Conservation (phyloP, 306 rosid species). For the Cucumis melo region DNA sequence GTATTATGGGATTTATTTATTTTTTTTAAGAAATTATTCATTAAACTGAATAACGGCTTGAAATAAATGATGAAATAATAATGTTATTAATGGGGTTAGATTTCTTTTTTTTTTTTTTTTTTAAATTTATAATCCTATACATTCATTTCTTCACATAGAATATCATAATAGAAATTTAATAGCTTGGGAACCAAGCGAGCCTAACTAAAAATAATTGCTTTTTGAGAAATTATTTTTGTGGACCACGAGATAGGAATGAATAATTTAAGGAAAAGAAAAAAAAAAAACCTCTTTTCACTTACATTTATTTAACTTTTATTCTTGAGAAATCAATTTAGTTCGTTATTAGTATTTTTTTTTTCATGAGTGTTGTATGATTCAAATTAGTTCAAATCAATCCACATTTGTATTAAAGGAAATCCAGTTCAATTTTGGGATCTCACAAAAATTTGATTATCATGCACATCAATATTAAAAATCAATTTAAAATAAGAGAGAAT, state of each 20-base stretch:
- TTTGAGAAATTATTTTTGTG: not conserved
- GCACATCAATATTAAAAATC: no score
- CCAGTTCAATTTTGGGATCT: no score
- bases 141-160: not conserved
- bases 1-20: no score
- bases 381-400: no score
- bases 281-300: not conserved
- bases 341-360: not conserved
- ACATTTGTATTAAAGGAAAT: no score
- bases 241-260: not conserved
- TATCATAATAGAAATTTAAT: not conserved
- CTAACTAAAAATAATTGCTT: not conserved
- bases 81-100: not conserved
- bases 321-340: not conserved
- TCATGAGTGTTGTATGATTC: not conserved
- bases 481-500: no score
- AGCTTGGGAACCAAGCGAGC: not conserved
- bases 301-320: not conserved
- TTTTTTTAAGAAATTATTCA: not conserved
- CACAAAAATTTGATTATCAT: no score
- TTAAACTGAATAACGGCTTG: not conserved
- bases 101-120: no score
- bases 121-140: not conserved
- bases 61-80: not conserved
- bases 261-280: not conserved